Percentiles rank a stretch among this genome's conserved stretches.
These are phyloP conservation scores for Flaveria trinervia DNA, from an alignment of 129 eudicot species.

Conservation along the genomic window DNA sequence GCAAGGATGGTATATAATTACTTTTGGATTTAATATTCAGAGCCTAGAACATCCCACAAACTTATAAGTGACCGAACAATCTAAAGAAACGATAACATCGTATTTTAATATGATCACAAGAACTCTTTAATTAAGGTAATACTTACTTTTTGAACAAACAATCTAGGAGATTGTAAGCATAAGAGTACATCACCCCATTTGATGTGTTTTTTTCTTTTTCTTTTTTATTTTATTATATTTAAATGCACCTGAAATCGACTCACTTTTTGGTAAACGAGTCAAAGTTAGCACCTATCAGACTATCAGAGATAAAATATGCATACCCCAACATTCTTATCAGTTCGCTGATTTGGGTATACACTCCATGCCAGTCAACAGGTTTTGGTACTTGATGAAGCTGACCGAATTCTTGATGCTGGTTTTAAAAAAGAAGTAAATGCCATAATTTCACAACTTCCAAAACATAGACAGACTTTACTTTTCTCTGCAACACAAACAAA, in stretches of 20 bases:
- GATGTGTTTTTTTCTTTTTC: background rate
- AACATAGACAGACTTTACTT: slow-evolving; percentile 44
- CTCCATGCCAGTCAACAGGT: slow-evolving; percentile 63
- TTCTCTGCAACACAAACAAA: slow-evolving; percentile 29
- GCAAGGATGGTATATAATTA: background rate
- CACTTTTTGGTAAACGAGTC: background rate
- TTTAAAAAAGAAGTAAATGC: slow-evolving; percentile 86
- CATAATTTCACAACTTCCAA: slow-evolving; percentile 85
- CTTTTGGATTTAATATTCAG: background rate
- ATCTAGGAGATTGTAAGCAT: slow-evolving; percentile 10
- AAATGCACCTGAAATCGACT: background rate
- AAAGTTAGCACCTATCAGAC: background rate
- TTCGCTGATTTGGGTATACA: slow-evolving; percentile 45
- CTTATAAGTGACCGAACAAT: background rate
- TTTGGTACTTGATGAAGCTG: slow-evolving; percentile 97
- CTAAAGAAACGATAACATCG: background rate
- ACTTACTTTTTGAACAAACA: background rate
- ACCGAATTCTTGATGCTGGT: slow-evolving; percentile 87
- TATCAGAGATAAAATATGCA: background rate
- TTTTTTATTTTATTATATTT: background rate
- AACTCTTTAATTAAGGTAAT: background rate
- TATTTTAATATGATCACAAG: too few species aligned
- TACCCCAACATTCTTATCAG: slow-evolving; percentile 10
- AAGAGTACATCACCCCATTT: background rate
- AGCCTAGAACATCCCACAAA: background rate